These are phyloP conservation scores for Myrmaecium sp. DNA, from an alignment of 2,329 filamentous ascomycete species.

Conservation along the genomic window DNA sequence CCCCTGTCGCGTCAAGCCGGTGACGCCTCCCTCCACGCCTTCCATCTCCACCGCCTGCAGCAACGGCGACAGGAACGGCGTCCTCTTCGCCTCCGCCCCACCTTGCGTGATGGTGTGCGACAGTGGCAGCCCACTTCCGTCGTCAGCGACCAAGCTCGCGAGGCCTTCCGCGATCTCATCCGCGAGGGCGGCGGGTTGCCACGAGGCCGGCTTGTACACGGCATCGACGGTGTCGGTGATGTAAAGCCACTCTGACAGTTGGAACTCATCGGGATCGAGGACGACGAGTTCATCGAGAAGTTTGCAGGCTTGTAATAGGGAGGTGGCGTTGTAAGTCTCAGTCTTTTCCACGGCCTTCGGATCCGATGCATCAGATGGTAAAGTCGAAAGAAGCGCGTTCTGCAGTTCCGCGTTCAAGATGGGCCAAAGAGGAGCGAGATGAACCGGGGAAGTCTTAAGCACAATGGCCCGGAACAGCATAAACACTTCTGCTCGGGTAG, in stretches of 20 bases:
- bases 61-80: conserved; percentile 26
- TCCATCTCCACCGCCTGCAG: conserved; percentile 13
- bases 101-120: conserved; percentile 12
- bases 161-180: conserved; percentile 74
- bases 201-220: conserved; percentile 60
- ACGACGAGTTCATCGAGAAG: conserved; percentile 78
- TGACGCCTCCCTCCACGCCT: conserved; percentile 35
- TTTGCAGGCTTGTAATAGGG: conserved; percentile 82
- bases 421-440: conserved; percentile 78
- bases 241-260: conserved; percentile 96
- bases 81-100: conserved; percentile 12
- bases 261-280: conserved; percentile 84
- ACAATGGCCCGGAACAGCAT: conserved; percentile 71
- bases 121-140: not conserved
- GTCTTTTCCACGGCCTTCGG: conserved; percentile 30
- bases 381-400: conserved; percentile 57
- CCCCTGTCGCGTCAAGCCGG: conserved; percentile 37
- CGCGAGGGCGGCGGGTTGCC: conserved; percentile 57
- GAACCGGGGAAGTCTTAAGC: conserved; percentile 60
- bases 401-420: conserved; percentile 76
- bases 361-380: conserved; percentile 40
- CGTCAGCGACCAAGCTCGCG: conserved; percentile 3
- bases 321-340: conserved; percentile 60
- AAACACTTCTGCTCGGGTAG: conserved; percentile 76
- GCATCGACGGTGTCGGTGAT: conserved; percentile 94